A percentile compares a stretch with the other conserved stretches of the same genome.
Evolutionary conservation across 257 asterid species (phyloP).

Genomic region (Solanum pimpinellifolium): DNA sequence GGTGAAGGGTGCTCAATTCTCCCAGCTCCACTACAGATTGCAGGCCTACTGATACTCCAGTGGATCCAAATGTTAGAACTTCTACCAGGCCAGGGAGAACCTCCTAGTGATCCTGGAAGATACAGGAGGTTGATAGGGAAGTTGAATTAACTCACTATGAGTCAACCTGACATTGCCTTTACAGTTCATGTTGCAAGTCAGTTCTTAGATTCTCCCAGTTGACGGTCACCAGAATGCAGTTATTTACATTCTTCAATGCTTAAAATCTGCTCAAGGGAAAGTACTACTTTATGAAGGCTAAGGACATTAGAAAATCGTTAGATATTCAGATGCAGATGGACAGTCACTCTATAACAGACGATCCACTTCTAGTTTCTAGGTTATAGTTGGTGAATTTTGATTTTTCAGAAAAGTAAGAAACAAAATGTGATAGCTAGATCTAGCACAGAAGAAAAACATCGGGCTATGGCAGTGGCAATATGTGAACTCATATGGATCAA

Average conservation of each 20-base stretch:
- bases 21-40: background rate
- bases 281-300: background rate
- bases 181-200: background rate
- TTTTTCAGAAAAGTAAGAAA: background rate
- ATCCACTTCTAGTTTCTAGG: background rate
- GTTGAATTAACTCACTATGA: background rate
- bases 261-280: background rate
- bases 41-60: background rate
- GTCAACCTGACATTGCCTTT: background rate
- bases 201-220: background rate
- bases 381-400: background rate
- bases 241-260: background rate
- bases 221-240: background rate
- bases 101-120: background rate
- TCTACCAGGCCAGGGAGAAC: background rate
- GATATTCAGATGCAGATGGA: background rate
- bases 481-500: background rate
- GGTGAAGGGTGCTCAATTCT: background rate
- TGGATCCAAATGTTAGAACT: background rate
- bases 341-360: background rate
- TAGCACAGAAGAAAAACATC: background rate
- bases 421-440: background rate
- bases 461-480: background rate
- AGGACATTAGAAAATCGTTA: background rate
- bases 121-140: background rate